These are phyloP conservation scores for Yamadazyma triangularis DNA, from an alignment of 1,139 yeast genomes.

Conservation along the genomic window DNA sequence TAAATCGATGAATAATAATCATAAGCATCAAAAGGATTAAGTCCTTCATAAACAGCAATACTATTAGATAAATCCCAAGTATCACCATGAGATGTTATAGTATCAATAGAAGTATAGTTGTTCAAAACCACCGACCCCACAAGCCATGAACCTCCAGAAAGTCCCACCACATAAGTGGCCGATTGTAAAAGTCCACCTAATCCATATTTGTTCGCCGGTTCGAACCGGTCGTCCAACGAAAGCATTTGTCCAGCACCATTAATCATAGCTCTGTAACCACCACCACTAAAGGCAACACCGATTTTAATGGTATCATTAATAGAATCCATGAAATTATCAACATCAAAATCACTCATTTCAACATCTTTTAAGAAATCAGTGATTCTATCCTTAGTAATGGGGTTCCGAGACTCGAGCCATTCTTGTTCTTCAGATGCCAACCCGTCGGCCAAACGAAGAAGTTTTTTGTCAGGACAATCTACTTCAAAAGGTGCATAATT, in stretches of 20 bases:
- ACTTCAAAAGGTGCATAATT: constrained; percentile 68
- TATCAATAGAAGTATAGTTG: constrained; percentile 73
- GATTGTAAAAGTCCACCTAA: constrained; percentile 76
- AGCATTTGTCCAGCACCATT: constrained; percentile 41
- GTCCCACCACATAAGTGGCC: constrained; percentile 70
- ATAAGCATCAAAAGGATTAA: constrained; percentile 54
- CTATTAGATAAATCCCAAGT: constrained; percentile 70
- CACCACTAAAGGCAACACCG: constrained; percentile 44
- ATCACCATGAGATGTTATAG: constrained; percentile 46
- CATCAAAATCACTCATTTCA: constrained; percentile 61
- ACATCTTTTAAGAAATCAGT: constrained; percentile 56
- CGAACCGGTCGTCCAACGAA: constrained; percentile 31
- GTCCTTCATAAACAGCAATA: constrained; percentile 67
- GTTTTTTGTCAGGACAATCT: constrained; percentile 45
- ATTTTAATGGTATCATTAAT: constrained; percentile 30
- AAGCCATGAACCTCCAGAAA: constrained; percentile 88
- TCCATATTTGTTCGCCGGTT: constrained; percentile 39
- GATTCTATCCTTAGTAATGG: constrained; percentile 52
- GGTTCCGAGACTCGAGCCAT: constrained; percentile 52
- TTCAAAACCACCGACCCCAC: constrained; percentile 77
- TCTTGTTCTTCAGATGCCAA: constrained; percentile 35
- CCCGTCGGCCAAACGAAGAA: constrained; percentile 21
- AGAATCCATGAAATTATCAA: constrained; percentile 43
- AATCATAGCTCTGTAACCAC: constrained; percentile 46
- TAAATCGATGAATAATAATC: constrained; percentile 51